Percentiles rank a stretch among this genome's conserved stretches.
phyloP scores from a whole-genome alignment of 1,284 basidiomycete genomes.

The Malassezia psittaci region DNA sequence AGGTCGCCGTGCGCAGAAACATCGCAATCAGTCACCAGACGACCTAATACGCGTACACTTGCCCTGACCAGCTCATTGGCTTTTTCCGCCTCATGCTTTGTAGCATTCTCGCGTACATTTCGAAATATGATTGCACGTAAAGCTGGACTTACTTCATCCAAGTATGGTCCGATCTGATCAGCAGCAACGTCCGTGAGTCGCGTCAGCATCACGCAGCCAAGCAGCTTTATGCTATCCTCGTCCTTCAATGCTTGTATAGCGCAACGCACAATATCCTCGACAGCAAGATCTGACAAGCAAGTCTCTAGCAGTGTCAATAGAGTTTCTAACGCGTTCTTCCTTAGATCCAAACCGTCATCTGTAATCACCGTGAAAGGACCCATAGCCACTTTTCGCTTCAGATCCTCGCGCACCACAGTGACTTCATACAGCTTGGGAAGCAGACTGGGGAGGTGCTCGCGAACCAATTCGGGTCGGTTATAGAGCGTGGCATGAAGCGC shows the following conservation, averaged over 20 bases:
- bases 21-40: slow-evolving; percentile 1
- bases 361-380: slow-evolving; percentile 94
- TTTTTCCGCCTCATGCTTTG: slow-evolving; percentile 92
- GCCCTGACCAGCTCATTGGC: slow-evolving; percentile 61
- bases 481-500: slow-evolving; percentile 89
- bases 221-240: slow-evolving; percentile 91
- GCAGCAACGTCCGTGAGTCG: slow-evolving; percentile 76
- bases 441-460: slow-evolving; percentile 66
- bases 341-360: slow-evolving; percentile 83
- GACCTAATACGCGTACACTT: slow-evolving; percentile 8
- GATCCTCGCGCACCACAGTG: slow-evolving; percentile 60
- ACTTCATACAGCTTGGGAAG: slow-evolving; percentile 77
- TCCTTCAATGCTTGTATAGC: slow-evolving; percentile 76
- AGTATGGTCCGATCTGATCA: slow-evolving; percentile 55
- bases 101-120: slow-evolving; percentile 67
- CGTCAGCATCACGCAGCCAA: slow-evolving; percentile 89
- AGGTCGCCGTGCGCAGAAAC: neutral
- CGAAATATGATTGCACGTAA: slow-evolving; percentile 66
- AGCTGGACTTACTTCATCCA: slow-evolving; percentile 73
- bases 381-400: slow-evolving; percentile 70
- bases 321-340: slow-evolving; percentile 82
- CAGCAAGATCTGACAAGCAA: slow-evolving; percentile 70
- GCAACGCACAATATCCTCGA: slow-evolving; percentile 70
- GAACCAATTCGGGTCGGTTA: slow-evolving; percentile 80
- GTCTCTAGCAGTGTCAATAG: slow-evolving; percentile 92